Base-by-base conservation (phyloP, 2,329 filamentous ascomycete genomes). In the Penicillium sp. region DNA sequence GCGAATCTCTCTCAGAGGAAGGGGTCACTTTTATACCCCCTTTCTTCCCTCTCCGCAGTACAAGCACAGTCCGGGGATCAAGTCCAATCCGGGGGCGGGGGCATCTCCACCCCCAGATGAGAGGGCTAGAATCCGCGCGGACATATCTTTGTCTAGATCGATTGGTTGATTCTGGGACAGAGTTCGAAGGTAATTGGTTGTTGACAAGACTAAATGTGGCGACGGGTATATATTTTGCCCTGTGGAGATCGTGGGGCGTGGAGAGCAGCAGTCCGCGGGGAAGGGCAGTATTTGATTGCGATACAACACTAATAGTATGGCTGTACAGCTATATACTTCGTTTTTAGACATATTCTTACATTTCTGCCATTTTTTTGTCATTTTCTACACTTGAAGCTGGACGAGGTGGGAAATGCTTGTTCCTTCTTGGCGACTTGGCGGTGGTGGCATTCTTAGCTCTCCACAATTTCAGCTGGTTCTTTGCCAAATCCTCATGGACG, bases 191-290 rank as follows among this genome's bases (percentile, higher is more conserved):
- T n/a, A n/a, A 40, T 40, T 40, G 36, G 36, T 40, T 15, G 15
- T 40, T 8, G 24, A 13, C 13, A 9, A 40, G 36, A 4, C 36
- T 40, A 40, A 15, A 40, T 40, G 36, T 21, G 26, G 13, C 13
- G 26, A 13, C 51, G 51, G 51, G 23, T 50, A 53, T 53, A 27
- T 21, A 36, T 46, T 53, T 24, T 52, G 27, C 46, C 51, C 41
- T 33, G 51, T 53, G 46, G 51, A 29, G 29, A 50, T 42, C 27
- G 46, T 36, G 41, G 46, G 41, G 26, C 29, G 26, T 42, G 39
- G 37, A 27, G 37, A 40, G 10, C 9, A 37, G 21, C 34, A 37
- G 12, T 21, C 18, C 34, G 34, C 34, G n/a, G 34, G 10, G 8
- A 33, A n/a, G n/a, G 27, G 27, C 7, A 15, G 43, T 8, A 13